Evolutionary conservation across 805 yeast species (phyloP).

Genomic region (Yarrowia osloensis): DNA sequence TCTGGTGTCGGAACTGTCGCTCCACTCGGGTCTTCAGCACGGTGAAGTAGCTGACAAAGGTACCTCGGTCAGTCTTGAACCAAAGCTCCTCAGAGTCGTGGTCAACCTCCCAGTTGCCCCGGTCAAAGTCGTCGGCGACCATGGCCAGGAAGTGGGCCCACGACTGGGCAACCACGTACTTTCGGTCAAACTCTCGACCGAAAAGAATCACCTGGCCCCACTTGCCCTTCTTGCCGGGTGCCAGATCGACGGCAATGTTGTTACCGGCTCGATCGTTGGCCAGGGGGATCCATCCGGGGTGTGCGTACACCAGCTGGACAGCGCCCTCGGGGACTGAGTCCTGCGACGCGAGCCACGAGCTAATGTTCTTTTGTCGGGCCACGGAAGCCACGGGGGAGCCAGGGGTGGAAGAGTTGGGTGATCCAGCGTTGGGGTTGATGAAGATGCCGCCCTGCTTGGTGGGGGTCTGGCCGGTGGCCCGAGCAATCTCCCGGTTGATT

Average conservation of each 20-base stretch:
- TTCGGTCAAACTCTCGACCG: slow-evolving; percentile 92
- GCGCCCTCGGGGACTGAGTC: slow-evolving; percentile 75
- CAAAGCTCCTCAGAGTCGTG: slow-evolving; percentile 60
- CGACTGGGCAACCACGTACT: slow-evolving; percentile 79
- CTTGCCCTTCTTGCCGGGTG: slow-evolving; percentile 74
- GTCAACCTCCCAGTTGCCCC: slow-evolving; percentile 74
- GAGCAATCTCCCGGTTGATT: slow-evolving; percentile 35
- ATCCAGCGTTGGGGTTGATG: slow-evolving; percentile 24
- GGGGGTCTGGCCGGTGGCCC: slow-evolving; percentile 25
- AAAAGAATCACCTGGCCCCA: slow-evolving; percentile 91
- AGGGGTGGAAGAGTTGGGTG: slow-evolving; percentile 34
- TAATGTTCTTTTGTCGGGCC: slow-evolving; percentile 32
- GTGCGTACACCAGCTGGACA: slow-evolving; percentile 78
- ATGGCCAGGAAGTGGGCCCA: slow-evolving; percentile 86
- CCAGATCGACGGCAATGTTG: slow-evolving; percentile 85
- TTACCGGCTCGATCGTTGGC: slow-evolving; percentile 88
- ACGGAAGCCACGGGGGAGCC: slow-evolving; percentile 32
- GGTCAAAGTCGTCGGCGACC: slow-evolving; percentile 85
- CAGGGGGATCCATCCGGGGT: slow-evolving; percentile 88
- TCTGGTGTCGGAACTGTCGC: slow-evolving; percentile 34
- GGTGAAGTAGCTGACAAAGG: slow-evolving; percentile 63
- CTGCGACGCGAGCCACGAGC: slow-evolving; percentile 50
- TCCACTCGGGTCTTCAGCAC: slow-evolving; percentile 52
- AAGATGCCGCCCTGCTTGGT: slow-evolving; percentile 31
- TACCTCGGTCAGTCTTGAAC: slow-evolving; percentile 67